Base-by-base conservation (phyloP, 202 grass and related monocot genomes). In the Dendrocalamus latiflorus region DNA sequence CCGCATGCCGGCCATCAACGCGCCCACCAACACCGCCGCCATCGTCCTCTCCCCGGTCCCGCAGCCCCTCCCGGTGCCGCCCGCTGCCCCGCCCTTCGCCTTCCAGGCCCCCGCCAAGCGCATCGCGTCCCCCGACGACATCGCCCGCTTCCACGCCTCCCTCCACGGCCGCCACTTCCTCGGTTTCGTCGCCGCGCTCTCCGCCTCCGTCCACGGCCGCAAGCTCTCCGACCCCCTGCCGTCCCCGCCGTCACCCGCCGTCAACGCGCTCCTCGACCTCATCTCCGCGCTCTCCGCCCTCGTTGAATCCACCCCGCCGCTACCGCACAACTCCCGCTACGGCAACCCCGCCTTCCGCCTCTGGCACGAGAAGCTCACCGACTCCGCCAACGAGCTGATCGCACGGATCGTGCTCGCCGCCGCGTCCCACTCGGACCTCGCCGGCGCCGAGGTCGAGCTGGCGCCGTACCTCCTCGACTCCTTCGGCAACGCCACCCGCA, bases 401-500 rank as follows among this genome's bases (percentile, higher is more conserved):
- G 55, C 81, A 2, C 83, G 87, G 6, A 81, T 95, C 72, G 83
- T 74, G 12, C 74, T 84, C 79, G 83, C 92, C 17, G 86, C 87
- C 2, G 47, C 45, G 5, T 75, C 74, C 34, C 61, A 74, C 3
- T 34, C 76, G 14, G 82, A 80, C 53, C 83, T 98, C 16, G 66
- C 50, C 9, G 72, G 81, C 12, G 91, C 93, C 4, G 89, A 92
- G 34, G 71, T 87, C 55, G 96, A 98, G 74, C 85, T 95, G 14
- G 76, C 84, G 9, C 93, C 93, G 2, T 98, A 98, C 85, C 92
- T 98, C 50, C 93, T 98, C 26, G 93, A 98, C 26, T 98, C 93
- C 58, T 95, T 95, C 82, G 96, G 95, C 45, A 98, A 98, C 79
- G 88, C 89, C 64, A 68, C 83, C 76, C 80, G 93, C 68, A 98